Percentiles rank a stretch among this genome's conserved stretches.
phyloP scores from a whole-genome alignment of 768 basidiomycete species.

The Glaciozyma martinii region DNA sequence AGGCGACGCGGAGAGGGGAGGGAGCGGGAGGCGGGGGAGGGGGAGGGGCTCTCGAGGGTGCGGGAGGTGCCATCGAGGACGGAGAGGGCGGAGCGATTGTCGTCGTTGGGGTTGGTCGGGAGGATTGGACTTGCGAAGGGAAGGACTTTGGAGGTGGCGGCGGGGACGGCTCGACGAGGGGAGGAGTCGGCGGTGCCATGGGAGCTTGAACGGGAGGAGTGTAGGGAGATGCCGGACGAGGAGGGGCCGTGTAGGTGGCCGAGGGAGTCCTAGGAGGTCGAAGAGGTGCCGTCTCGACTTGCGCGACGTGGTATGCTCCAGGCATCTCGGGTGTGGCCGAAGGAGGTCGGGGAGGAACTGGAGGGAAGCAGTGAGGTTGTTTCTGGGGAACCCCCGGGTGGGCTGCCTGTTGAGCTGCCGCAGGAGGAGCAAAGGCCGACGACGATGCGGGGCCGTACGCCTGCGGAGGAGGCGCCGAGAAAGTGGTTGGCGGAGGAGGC shows the following conservation, averaged over 20 bases:
- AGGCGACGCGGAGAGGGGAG: not conserved
- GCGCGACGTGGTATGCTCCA: not conserved
- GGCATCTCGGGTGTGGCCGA: not conserved
- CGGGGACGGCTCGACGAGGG: not conserved
- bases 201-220: not conserved
- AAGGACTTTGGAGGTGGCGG: not conserved
- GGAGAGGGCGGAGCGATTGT: not conserved
- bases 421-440: not conserved
- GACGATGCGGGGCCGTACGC: not conserved
- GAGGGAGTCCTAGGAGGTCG: too few species aligned
- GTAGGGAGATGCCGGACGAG: not conserved
- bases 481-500: too few species aligned
- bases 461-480: not conserved
- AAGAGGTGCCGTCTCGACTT: not conserved
- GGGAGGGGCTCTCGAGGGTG: not conserved
- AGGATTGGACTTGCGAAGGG: not conserved
- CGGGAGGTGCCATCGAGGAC: not conserved
- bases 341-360: not conserved
- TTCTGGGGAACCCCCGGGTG: not conserved
- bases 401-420: not conserved
- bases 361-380: not conserved
- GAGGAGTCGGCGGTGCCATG: not conserved
- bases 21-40: not conserved
- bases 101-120: not conserved
- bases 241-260: not conserved